phyloP scores from a whole-genome alignment of 208 protist species.

The Acanthamoeba healyi region DNA sequence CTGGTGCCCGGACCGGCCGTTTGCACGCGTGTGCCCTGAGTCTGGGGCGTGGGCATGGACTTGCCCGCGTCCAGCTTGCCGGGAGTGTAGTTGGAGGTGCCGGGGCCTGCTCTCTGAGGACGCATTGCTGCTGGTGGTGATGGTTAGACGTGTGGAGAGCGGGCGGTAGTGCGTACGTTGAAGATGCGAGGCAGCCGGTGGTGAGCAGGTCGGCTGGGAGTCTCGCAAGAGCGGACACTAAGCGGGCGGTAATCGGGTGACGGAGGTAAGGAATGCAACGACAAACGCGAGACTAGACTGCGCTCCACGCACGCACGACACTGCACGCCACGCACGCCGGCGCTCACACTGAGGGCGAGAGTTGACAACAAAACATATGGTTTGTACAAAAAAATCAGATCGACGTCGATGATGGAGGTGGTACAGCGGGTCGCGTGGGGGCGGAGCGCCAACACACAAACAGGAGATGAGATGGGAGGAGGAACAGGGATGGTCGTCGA shows the following conservation, averaged over 20 bases:
- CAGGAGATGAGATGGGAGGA: not conserved
- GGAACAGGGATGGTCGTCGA: no score
- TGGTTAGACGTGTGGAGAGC: no score
- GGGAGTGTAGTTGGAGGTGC: not conserved
- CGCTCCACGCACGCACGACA: not conserved
- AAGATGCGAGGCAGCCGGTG: no score
- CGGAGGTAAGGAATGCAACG: not conserved
- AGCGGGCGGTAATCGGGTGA: not conserved
- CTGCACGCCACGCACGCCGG: not conserved
- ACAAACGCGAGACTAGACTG: not conserved
- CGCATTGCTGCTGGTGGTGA: not conserved
- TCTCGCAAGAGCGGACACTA: not conserved
- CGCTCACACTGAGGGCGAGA: no score
- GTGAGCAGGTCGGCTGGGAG: not conserved
- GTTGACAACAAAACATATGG: no score
- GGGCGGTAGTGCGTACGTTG: no score
- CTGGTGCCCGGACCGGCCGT: conserved; percentile 13
- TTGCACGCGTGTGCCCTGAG: not conserved
- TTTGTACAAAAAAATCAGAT: no score
- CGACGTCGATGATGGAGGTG: no score
- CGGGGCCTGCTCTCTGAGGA: not conserved
- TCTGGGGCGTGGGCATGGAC: not conserved
- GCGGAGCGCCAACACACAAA: no score
- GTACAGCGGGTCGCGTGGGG: no score
- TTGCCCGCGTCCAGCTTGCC: not conserved